Percentiles rank a stretch among this genome's conserved stretches.
These are phyloP conservation scores for Thelonectria olida DNA, from an alignment of 2,329 filamentous ascomycete species.

Conservation along the genomic window DNA sequence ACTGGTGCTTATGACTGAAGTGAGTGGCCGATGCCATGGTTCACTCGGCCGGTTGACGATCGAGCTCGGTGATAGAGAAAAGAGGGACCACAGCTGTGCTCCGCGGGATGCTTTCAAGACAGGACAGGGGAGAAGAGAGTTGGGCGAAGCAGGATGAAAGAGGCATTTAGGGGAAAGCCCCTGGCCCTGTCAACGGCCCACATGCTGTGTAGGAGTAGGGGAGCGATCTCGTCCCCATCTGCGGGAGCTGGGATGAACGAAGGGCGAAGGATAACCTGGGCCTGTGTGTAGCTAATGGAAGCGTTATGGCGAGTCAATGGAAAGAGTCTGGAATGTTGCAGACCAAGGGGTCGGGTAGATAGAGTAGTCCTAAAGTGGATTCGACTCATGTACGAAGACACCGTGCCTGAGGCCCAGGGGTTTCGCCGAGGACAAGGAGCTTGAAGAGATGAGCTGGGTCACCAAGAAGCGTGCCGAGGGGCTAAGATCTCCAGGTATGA, in stretches of 20 bases:
- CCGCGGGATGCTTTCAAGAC: conserved; percentile 17
- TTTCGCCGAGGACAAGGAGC: neutral
- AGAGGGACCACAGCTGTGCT: conserved; percentile 12
- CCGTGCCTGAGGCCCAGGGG: conserved; percentile 8
- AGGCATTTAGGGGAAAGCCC: conserved; percentile 13
- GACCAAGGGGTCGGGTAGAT: conserved; percentile 25
- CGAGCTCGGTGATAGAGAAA: conserved; percentile 4
- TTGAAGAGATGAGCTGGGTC: neutral
- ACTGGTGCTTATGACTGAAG: neutral
- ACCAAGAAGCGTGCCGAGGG: conserved; percentile 5
- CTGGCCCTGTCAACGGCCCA: conserved; percentile 17
- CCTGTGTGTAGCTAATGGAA: conserved; percentile 23
- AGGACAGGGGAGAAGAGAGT: conserved; percentile 6
- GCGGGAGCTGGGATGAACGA: conserved; percentile 28
- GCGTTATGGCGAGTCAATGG: conserved; percentile 23
- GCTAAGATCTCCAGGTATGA: conserved; percentile 13
- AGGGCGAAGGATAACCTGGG: conserved; percentile 29
- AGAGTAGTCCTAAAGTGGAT: conserved; percentile 19
- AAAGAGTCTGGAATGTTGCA: conserved; percentile 33
- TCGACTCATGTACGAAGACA: neutral
- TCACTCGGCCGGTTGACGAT: conserved; percentile 23
- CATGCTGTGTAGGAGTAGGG: conserved; percentile 16
- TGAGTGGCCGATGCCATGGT: conserved; percentile 8
- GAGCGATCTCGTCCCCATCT: conserved; percentile 34
- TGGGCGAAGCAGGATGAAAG: neutral